A percentile compares a stretch with the other conserved stretches of the same genome.
These are phyloP conservation scores for Leishmania amazonensis DNA, from an alignment of 208 protist species.

Conservation along the genomic window DNA sequence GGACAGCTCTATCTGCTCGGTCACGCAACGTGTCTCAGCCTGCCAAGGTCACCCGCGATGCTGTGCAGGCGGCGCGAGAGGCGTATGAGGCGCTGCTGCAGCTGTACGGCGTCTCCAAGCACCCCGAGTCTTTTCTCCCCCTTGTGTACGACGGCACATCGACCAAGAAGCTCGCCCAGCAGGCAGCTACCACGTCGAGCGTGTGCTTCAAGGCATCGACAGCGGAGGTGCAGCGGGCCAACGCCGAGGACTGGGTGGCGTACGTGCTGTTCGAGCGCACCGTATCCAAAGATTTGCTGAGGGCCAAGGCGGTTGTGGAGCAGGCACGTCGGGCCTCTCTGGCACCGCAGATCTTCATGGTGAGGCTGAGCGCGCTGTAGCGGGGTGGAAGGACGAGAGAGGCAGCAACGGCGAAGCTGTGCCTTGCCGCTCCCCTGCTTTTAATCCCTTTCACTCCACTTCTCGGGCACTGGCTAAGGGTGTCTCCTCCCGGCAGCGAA, in stretches of 20 bases:
- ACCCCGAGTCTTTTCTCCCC: slow-evolving; percentile 47
- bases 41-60: neutral
- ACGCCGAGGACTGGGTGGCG: slow-evolving; percentile 64
- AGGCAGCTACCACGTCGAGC: neutral
- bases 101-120: slow-evolving; percentile 55
- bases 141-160: slow-evolving; percentile 43
- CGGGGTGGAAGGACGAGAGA: neutral
- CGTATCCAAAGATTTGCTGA: slow-evolving; percentile 67
- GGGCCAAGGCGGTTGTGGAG: slow-evolving; percentile 50
- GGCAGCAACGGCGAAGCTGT: neutral
- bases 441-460: slow-evolving; percentile 4
- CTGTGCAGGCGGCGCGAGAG: slow-evolving; percentile 45
- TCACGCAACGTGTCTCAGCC: neutral
- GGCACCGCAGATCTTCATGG: slow-evolving; percentile 63
- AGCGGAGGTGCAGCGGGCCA: slow-evolving; percentile 33
- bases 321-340: slow-evolving; percentile 54
- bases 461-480: neutral
- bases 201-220: slow-evolving; percentile 21
- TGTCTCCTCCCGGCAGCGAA: neutral
- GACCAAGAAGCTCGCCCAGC: slow-evolving; percentile 1
- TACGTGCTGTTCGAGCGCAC: slow-evolving; percentile 74
- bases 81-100: slow-evolving; percentile 58
- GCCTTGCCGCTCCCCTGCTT: neutral
- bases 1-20: neutral
- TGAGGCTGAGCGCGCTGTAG: slow-evolving; percentile 47